Conservation (phyloP, 495 filamentous ascomycete species). For the Hyaloscypha finlandica region DNA sequence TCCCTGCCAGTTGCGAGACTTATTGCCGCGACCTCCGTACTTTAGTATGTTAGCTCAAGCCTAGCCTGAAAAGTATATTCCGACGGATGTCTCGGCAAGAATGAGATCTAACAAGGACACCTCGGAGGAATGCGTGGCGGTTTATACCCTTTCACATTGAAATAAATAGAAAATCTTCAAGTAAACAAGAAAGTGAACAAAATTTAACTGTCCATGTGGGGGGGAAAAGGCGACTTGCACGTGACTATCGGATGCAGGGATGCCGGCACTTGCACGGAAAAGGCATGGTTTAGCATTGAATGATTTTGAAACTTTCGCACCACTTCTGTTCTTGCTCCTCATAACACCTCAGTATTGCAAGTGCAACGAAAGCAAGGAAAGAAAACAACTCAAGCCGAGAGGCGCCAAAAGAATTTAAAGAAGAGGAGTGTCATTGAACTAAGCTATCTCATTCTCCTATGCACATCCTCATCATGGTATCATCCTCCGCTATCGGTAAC, state of each 20-base stretch:
- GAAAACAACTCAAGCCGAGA: neutral
- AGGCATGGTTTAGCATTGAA: no score
- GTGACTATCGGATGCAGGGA: no score
- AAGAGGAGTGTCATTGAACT: neutral
- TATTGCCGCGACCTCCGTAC: neutral
- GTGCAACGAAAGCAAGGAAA: neutral
- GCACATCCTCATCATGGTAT: slow-evolving; percentile 1
- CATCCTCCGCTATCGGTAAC: neutral
- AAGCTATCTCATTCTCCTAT: slow-evolving; percentile 9
- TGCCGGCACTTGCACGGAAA: no score
- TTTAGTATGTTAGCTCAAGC: neutral
- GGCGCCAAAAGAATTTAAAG: neutral
- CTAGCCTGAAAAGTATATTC: neutral
- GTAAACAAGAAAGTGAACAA: no score
- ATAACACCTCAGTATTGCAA: neutral
- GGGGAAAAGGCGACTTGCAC: no score
- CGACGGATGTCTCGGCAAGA: neutral
- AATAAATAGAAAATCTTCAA: no score
- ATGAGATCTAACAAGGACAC: neutral
- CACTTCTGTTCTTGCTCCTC: no score
- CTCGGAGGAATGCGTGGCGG: no score
- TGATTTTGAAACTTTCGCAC: no score
- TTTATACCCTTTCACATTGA: no score
- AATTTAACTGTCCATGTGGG: no score
- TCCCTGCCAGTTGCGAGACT: no score